Base-by-base conservation (phyloP, 2,329 filamentous ascomycete species). In the Ceratocystis variospora region DNA sequence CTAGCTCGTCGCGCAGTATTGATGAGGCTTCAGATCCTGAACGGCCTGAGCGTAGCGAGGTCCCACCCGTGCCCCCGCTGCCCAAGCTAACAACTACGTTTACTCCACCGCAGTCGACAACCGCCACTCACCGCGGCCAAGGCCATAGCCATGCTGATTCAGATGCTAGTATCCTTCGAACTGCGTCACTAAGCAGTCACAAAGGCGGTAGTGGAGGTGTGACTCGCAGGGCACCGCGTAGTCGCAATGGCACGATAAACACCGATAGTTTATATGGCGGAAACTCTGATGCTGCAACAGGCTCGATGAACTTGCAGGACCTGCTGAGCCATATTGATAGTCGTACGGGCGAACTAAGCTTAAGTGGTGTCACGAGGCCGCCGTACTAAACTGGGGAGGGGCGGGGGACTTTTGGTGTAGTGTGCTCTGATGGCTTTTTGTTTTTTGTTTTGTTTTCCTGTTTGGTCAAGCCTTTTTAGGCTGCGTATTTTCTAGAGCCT, bases 51-150 rank as follows among this genome's bases (percentile, higher is more conserved):
- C 4, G 73, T 71, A 3, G 75, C 78, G 71, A 72, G 0, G 80
- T 84, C 6, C 82, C 82, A 2, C 82, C 82, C 0, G 82, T 85
- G 12, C 82, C 82, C 5, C 81, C 81, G 0, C 72, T 85, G 69
- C 82, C 81, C 15, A 75, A 74, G 64, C 70, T 76, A 19, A 73
- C 53, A 4, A 63, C 66, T 19, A 59, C 48, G 2, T 65, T 62
- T 33, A 61, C 55, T 10, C 44, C 70, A 2, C 71, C 71, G 1
- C 69, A 41, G 37, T 41, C 69, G 70, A 17, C 67, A 68, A 63
- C 8, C 4, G 37, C 37, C 10, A 15, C 37, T 41, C 10, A 41
- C 10, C 37, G 37, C 37, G 37, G 37, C 37, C 37, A 41, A 12
- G 37, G 37, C 41, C 45, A 67, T 70, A 22, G 68, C n/a, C 63